Evolutionary conservation across 1,284 basidiomycete species (phyloP), one percentile per base, ranked within the genome.

Genomic region (Stygiomarasmius scandens): DNA sequence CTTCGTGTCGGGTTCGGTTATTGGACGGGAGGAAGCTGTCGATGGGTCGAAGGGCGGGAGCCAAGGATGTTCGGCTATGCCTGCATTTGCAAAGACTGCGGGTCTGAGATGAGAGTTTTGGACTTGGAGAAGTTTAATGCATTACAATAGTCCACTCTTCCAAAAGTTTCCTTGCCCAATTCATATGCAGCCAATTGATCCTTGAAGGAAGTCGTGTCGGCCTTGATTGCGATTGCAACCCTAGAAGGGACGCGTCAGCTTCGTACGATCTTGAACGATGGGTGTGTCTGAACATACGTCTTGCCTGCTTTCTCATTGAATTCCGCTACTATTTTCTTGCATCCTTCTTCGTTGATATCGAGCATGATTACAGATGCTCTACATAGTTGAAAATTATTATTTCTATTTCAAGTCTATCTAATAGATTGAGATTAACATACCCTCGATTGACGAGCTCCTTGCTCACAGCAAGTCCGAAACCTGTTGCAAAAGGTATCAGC

Each of bases 71-170:
- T 64, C 64, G 24, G 59, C 59, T 24, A 66, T 59, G 10, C 63
- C 64, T 25, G 64, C 64, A 41, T 25, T 22, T 29, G 2, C 16
- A 45, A 24, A 14, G 32, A 41, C 41, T 23, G 20, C 9, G 22
- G 29, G 29, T 6, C 12, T 32, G 25, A 46, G 3, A 27, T 41
- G 20, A 34, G 20, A n/a, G n/a, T n/a, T n/a, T n/a, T n/a, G n/a
- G n/a, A n/a, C n/a, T n/a, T n/a, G n/a, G n/a, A n/a, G n/a, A n/a
- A n/a, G n/a, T n/a, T n/a, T n/a, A n/a, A n/a, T n/a, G n/a, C n/a
- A n/a, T 55, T 29, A 65, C 64, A 63, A 38, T 66, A 66, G 20
- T 64, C 64, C 25, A 66, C 59, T 32, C 61, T 54, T 24, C 63
- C 62, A 44, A 66, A 66, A 2, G 43, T 54, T 20, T 51, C 32